Evolutionary conservation across 306 rosid species (phyloP).

Genomic region (Malus sylvestris): DNA sequence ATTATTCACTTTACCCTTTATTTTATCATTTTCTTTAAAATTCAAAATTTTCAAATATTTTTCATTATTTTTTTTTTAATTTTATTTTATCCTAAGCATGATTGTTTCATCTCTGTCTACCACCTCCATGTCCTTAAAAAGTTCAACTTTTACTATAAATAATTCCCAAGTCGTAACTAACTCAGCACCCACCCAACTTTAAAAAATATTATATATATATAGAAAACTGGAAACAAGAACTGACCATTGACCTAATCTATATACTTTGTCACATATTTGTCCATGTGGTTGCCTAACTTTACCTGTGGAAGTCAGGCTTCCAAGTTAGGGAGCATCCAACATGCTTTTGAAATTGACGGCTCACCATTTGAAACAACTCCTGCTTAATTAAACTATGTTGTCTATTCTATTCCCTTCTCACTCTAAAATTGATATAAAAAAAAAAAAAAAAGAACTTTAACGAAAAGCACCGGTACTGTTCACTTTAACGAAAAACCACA

Average conservation of each 20-base stretch:
- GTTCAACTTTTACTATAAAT: not conserved
- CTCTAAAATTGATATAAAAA: too few relatives aligned
- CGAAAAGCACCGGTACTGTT: too few relatives aligned
- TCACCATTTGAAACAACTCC: not conserved
- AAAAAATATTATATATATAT: not conserved
- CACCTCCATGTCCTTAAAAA: not conserved
- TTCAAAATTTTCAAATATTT: too few relatives aligned
- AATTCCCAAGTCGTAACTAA: not conserved
- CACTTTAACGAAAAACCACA: too few relatives aligned
- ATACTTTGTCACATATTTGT: not conserved
- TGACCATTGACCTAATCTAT: constrained; percentile 15
- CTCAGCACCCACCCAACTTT: not conserved
- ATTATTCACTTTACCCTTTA: too few relatives aligned
- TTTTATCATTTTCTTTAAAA: too few relatives aligned
- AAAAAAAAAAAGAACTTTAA: too few relatives aligned
- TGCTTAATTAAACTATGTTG: not conserved
- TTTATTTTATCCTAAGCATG: too few relatives aligned
- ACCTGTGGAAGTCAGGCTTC: constrained; percentile 1
- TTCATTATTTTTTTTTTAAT: too few relatives aligned
- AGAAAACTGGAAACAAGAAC: not conserved
- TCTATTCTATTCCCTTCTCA: too few relatives aligned
- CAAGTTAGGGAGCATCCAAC: constrained; percentile 10
- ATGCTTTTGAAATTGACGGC: not conserved
- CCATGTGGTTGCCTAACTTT: not conserved
- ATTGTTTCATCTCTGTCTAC: not conserved